Base-by-base conservation (phyloP, 2,329 filamentous ascomycete species). In the Pezicula neosporulosa region DNA sequence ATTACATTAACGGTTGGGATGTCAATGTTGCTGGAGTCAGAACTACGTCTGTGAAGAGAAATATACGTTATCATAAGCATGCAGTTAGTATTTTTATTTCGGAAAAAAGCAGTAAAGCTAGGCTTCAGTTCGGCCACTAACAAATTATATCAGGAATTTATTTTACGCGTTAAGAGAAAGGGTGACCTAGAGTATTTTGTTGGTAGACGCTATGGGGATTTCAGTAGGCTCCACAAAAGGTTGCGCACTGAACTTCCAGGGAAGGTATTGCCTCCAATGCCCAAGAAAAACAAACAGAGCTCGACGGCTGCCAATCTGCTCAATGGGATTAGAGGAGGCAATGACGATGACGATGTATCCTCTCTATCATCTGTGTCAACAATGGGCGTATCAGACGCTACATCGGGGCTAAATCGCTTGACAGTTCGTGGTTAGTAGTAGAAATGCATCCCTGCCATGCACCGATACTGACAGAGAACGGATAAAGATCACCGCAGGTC, bases 1-100 rank as follows among this genome's bases (percentile, higher is more conserved):
- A 97, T 68, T 87, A 86, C 56, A 89, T 97, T 63, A 93, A 99
- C 67, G 90, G 91, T 28, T 97, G 94, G 94, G 94, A 97, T 68
- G 85, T 97, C 59, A 99, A 99, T 67, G 87, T 99, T 46, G 90
- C 93, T 10, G 91, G 87, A 38, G 94, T 97, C 46, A 82, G 92
- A 56, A 85, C 90, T 24, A 87, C 83, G 2, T 86, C 84, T 7
- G 77, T 91, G 48, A 96, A 93, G 77, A 84, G 91, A 64, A 96
- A 90, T 53, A 84, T 97, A 27, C 80, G 93, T 52, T 85, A 94
- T 63, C 94, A 97, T 68, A 89, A 91, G 62, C 93, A 97, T 75
- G 90, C 94, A 48, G 89, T 90, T 33, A 33, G 30, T 33, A 33
- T 10, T 33, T 33, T 33, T 33, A 33, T 33, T 33, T 33, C 12